Conservation (phyloP, 139 green algal species). For the Edaphochlamys debaryana region DNA sequence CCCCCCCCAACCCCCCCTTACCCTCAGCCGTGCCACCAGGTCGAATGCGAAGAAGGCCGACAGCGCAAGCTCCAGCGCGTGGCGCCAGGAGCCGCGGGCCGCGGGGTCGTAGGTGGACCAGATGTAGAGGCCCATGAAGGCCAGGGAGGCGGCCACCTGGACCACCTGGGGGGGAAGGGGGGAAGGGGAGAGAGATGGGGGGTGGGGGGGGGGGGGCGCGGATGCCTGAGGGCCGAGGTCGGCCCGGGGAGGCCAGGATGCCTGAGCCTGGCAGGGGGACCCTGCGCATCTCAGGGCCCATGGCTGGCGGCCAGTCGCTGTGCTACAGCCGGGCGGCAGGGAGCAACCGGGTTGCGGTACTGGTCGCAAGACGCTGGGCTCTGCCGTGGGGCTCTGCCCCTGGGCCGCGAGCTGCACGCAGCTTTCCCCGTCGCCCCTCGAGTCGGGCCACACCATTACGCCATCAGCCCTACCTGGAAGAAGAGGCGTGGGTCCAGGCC, state of each 20-base stretch:
- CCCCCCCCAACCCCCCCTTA: background rate
- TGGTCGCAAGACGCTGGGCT: too few relatives aligned
- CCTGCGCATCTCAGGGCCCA: background rate
- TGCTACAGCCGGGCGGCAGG: too few relatives aligned
- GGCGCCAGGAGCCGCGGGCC: conserved; percentile 54
- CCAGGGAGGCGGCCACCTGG: conserved; percentile 66
- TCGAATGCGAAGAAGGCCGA: conserved; percentile 73
- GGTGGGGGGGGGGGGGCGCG: background rate
- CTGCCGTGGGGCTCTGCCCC: too few relatives aligned
- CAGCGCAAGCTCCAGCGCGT: conserved; percentile 67
- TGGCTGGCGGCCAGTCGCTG: too few relatives aligned
- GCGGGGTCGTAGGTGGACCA: conserved; percentile 75
- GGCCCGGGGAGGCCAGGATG: too few relatives aligned
- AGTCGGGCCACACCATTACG: too few relatives aligned
- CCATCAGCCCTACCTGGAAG: too few relatives aligned
- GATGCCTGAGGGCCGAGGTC: background rate
- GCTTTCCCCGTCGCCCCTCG: too few relatives aligned
- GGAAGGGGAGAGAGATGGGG: background rate
- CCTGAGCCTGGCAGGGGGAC: background rate
- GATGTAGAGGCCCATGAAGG: conserved; percentile 85
- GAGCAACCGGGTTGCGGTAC: too few relatives aligned
- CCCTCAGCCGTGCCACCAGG: conserved; percentile 57
- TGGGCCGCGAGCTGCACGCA: too few relatives aligned
- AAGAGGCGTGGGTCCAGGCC: too few relatives aligned
- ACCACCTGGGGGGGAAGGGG: background rate